These are phyloP conservation scores for Pinguiococcus pyrenoidosus DNA, from an alignment of 108 stramenopile species.

Conservation along the genomic window DNA sequence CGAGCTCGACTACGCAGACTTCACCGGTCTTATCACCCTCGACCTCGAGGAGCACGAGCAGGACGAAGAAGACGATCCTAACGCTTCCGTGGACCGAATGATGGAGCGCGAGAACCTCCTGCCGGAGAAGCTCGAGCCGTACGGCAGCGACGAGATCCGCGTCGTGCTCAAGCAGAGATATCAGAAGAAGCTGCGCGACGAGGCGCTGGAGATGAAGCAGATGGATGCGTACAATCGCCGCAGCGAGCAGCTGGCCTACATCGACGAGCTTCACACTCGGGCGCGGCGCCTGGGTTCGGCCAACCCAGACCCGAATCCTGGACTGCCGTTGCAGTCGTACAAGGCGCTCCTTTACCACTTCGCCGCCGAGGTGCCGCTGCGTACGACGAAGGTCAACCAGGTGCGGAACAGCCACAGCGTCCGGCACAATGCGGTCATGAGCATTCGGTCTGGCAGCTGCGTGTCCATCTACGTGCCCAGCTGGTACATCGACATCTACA, in stretches of 20 bases:
- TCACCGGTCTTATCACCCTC: constrained; percentile 6
- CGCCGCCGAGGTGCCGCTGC: too few relatives aligned
- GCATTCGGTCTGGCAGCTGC: too few relatives aligned
- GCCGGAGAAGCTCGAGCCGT: constrained; percentile 12
- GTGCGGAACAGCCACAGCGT: too few relatives aligned
- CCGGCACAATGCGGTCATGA: too few relatives aligned
- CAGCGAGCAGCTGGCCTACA: constrained; percentile 8
- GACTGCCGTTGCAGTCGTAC: too few relatives aligned
- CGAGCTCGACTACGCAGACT: constrained; percentile 15
- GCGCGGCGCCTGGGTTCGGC: constrained; percentile 3
- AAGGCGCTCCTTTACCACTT: too few relatives aligned
- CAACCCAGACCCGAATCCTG: constrained; percentile 7
- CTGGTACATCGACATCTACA: constrained; percentile 2
- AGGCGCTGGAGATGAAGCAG: constrained; percentile 10
- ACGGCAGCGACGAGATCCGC: constrained; percentile 17
- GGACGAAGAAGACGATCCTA: background rate
- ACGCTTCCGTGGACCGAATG: background rate
- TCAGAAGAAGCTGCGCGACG: background rate
- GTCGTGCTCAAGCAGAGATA: constrained; percentile 11
- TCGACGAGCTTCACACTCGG: constrained; percentile 19
- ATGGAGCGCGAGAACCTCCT: background rate
- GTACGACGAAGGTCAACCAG: too few relatives aligned
- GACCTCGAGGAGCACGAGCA: constrained; percentile 3
- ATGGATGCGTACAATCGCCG: constrained; percentile 9
- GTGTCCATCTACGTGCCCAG: too few relatives aligned